phyloP scores from a whole-genome alignment of 2,329 filamentous ascomycete genomes.

The Pseudogymnoascus sp. region DNA sequence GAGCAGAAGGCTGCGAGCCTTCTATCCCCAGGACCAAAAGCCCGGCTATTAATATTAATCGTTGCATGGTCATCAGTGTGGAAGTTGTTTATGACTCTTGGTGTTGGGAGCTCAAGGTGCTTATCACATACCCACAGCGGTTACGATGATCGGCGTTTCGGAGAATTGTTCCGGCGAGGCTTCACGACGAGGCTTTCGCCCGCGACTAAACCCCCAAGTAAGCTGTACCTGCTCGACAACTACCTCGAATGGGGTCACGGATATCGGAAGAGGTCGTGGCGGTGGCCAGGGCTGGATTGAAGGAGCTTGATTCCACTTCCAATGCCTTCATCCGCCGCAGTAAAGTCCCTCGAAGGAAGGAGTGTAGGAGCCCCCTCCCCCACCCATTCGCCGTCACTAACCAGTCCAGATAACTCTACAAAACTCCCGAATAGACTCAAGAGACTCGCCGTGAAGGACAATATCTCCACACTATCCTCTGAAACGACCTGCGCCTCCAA shows the following conservation, averaged over 20 bases:
- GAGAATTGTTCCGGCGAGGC: not conserved
- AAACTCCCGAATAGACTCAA: not conserved
- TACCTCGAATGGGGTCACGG: not conserved
- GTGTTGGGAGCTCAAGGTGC: not conserved
- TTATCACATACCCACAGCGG: not conserved
- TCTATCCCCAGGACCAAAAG: not conserved
- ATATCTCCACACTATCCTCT: slow-evolving; percentile 56
- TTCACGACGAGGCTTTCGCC: not conserved
- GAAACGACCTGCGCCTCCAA: slow-evolving; percentile 77
- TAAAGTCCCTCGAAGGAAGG: not conserved
- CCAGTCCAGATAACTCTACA: not conserved
- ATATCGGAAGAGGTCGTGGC: not conserved
- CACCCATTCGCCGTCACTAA: not conserved
- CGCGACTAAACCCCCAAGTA: not conserved
- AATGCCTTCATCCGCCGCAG: not conserved
- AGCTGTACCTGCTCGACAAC: not conserved
- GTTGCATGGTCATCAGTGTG: not conserved
- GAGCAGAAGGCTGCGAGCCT: slow-evolving; percentile 65
- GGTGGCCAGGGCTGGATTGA: not conserved
- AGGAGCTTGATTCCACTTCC: not conserved
- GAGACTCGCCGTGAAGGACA: slow-evolving; percentile 57
- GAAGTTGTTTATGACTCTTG: not conserved
- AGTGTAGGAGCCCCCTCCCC: not conserved
- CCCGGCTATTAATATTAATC: not conserved
- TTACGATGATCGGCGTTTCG: not conserved